Conservation (phyloP, 2,329 filamentous ascomycete species). For the Colletotrichum noveboracense region DNA sequence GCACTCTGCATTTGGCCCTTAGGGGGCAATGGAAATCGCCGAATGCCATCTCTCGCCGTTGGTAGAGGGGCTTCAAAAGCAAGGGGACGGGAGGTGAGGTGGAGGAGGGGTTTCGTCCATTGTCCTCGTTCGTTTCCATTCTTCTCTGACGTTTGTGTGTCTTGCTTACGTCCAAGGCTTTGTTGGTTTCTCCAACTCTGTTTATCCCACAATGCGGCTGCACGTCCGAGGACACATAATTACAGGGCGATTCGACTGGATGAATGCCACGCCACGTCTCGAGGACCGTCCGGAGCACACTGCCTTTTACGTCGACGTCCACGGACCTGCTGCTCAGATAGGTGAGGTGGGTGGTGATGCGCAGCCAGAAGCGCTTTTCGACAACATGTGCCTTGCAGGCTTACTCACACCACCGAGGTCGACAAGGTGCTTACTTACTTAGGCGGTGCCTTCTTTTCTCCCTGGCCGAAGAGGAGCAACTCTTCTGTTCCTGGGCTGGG, state of each 20-base stretch:
- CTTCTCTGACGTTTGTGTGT: not conserved
- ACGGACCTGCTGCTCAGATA: not conserved
- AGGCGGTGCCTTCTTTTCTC: not conserved
- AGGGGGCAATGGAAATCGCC: not conserved
- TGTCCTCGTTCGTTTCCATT: not conserved
- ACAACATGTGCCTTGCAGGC: not conserved
- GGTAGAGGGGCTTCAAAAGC: not conserved
- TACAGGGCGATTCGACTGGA: not conserved
- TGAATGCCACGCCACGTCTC: not conserved
- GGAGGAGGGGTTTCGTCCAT: not conserved
- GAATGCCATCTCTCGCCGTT: not conserved
- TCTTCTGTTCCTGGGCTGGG: not conserved
- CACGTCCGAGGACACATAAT: not conserved
- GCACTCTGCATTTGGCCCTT: not conserved
- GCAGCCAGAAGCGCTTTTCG: not conserved
- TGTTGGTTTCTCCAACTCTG: not conserved
- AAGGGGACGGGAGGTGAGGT: not conserved
- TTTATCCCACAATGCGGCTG: not conserved
- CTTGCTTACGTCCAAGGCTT: not conserved
- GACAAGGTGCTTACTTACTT: not conserved
- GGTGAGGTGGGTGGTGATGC: not conserved
- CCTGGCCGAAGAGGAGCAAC: not conserved
- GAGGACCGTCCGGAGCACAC: not conserved
- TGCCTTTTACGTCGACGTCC: not conserved
- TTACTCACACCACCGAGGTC: not conserved